Base-by-base conservation (phyloP, 768 basidiomycete genomes). In the Calocera viscosa region DNA sequence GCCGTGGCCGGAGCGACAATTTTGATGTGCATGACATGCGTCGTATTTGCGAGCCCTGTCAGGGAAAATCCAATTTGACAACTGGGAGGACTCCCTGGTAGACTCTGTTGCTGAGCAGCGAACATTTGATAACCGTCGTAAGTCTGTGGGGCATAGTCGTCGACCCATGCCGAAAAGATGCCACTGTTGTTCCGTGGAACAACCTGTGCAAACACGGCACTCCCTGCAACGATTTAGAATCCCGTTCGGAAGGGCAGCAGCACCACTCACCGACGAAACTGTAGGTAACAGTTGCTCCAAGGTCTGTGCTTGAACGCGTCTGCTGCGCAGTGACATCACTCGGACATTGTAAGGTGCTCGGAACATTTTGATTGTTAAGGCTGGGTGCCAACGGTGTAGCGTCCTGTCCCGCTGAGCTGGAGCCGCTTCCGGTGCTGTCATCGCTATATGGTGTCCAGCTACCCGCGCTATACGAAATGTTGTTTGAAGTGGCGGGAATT, bases 71-170 rank as follows among this genome's bases (percentile, higher is more conserved):
- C 53, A 26, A 60, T 16, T 30, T 60, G 53, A 32, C 53, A 60
- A 32, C 53, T 60, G 14, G 53, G 53, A 2, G 53, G 30, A 19
- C 26, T 28, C 10, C 53, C 53, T 3, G 53, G 53, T 26, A 60
- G 30, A 28, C 3, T 26, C 26, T 60, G 53, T 32, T 60, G 53
- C 30, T 60, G 53, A 32, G 53, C 30, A 10, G 53, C 53, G 26
- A 28, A 60, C 53, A 60, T 60, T 32, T 60, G 53, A 19, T 60
- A 60, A 19, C 53, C 53, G 30, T 60, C 53, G 19, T 60, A 60
- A 2, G 53, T 60, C 30, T 60, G 53, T 2, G 53, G 53, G 2
- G 14, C 53, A 26, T 28, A 16, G 30, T 60, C 53, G 53, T 60
- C 53, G 26, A 60, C 53, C 53, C 53, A 60, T 16, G 53, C 53